phyloP scores from a whole-genome alignment of 345 rosid genomes.

The Lumnitzera littorea region DNA sequence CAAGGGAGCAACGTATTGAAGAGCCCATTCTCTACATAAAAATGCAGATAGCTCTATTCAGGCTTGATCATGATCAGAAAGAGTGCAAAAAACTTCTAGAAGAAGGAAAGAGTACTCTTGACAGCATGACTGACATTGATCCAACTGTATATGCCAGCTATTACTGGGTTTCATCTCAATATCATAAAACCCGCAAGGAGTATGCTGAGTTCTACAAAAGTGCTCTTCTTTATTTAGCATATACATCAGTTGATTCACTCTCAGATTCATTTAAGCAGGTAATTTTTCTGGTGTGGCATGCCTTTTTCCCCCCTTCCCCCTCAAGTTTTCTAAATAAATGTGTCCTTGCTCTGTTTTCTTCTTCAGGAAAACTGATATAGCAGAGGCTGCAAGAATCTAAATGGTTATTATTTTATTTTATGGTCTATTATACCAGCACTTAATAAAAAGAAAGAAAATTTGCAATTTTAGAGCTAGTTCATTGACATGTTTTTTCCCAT shows the following conservation, averaged over 20 bases:
- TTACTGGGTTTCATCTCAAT: slow-evolving; percentile 94
- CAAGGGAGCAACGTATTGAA: slow-evolving; percentile 68
- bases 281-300: slow-evolving; percentile 1
- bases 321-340: neutral
- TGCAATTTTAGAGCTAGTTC: too few species aligned
- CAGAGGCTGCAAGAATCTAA: too few species aligned
- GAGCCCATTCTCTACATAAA: slow-evolving; percentile 87
- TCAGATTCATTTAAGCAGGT: slow-evolving; percentile 98
- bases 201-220: slow-evolving; percentile 88
- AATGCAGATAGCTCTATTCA: slow-evolving; percentile 80
- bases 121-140: slow-evolving; percentile 97
- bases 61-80: slow-evolving; percentile 84
- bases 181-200: slow-evolving; percentile 70
- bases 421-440: too few species aligned
- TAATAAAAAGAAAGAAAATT: too few species aligned
- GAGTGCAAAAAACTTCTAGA: slow-evolving; percentile 90
- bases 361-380: too few species aligned
- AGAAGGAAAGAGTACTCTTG: slow-evolving; percentile 76
- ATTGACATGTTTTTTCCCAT: too few species aligned
- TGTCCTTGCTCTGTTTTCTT: neutral
- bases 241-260: slow-evolving; percentile 85
- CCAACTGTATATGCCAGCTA: slow-evolving; percentile 88
- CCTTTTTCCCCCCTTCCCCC: neutral
- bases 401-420: too few species aligned
- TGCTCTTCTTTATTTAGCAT: slow-evolving; percentile 94